Conservation (phyloP, 805 yeast genomes). For the Myxozyma vanderwaltii region DNA sequence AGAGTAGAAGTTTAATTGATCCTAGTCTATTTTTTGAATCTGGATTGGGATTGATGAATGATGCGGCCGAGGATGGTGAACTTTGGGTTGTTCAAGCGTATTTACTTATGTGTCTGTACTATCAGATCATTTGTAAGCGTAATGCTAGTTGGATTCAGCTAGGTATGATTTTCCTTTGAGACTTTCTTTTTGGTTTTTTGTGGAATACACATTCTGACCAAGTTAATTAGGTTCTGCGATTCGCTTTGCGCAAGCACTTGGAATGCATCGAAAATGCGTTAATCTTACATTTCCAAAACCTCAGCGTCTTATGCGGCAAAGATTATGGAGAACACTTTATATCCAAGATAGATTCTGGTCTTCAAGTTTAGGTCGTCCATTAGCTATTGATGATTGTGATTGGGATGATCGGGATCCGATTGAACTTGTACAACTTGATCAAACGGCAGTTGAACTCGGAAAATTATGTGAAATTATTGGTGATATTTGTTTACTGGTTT, state of each 20-base stretch:
- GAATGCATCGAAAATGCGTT: constrained; percentile 43
- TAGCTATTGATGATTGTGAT: constrained; percentile 35
- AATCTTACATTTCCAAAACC: constrained; percentile 36
- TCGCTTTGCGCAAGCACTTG: constrained; percentile 51
- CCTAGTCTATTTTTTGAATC: constrained; percentile 45
- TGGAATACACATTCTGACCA: background rate
- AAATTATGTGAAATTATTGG: constrained; percentile 35
- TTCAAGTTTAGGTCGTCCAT: constrained; percentile 33
- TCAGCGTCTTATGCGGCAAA: constrained; percentile 32
- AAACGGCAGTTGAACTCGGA: constrained; percentile 32
- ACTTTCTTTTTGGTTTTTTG: background rate
- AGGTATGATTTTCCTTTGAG: too few relatives aligned
- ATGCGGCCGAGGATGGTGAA: constrained; percentile 46
- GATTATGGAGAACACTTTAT: constrained; percentile 36
- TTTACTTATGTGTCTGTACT: constrained; percentile 46
- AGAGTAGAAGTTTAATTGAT: constrained; percentile 14
- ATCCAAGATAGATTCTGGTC: constrained; percentile 36
- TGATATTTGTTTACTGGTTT: constrained; percentile 35
- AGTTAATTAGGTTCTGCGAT: constrained; percentile 41
- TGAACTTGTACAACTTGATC: constrained; percentile 28
- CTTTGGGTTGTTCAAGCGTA: constrained; percentile 50
- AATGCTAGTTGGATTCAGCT: constrained; percentile 50
- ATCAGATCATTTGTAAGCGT: constrained; percentile 47
- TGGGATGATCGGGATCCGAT: constrained; percentile 36
- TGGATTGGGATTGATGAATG: constrained; percentile 43